These are phyloP conservation scores for Cryptococcus sp. DNA, from an alignment of 1,284 basidiomycete species.

Conservation along the genomic window DNA sequence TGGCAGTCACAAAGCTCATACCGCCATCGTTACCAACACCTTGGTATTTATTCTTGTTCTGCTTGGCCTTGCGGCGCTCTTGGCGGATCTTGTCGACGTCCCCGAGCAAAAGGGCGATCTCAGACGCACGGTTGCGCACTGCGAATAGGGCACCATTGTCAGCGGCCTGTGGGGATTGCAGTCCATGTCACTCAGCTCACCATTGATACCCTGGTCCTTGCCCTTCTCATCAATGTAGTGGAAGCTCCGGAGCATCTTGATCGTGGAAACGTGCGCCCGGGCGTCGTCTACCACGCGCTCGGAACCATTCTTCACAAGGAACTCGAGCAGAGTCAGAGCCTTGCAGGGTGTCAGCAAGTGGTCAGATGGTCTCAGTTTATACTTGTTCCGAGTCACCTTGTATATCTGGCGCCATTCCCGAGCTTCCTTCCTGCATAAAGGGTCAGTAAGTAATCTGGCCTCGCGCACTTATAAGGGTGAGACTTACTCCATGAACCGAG, in stretches of 20 bases:
- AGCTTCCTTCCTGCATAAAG: conserved; percentile 82
- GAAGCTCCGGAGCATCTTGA: conserved; percentile 97
- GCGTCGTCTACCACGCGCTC: conserved; percentile 98
- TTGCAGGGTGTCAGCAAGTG: not conserved
- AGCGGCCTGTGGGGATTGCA: too few relatives aligned
- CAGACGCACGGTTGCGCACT: conserved; percentile 93
- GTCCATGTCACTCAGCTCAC: conserved; percentile 52
- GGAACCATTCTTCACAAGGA: conserved; percentile 95
- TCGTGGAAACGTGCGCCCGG: conserved; percentile 85
- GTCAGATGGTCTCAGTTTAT: conserved; percentile 1
- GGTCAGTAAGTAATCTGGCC: conserved; percentile 66
- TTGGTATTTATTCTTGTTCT: conserved; percentile 87
- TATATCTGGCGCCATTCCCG: conserved; percentile 99
- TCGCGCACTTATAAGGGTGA: conserved; percentile 46
- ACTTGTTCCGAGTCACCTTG: conserved; percentile 60
- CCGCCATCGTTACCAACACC: conserved; percentile 76
- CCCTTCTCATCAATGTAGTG: conserved; percentile 99
- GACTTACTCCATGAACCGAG: conserved; percentile 88
- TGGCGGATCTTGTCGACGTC: conserved; percentile 87
- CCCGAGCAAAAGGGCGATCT: conserved; percentile 80
- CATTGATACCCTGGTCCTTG: conserved; percentile 98
- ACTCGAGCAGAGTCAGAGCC: conserved; percentile 92
- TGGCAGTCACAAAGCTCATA: conserved; percentile 45
- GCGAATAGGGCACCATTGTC: not conserved
- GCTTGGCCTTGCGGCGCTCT: conserved; percentile 89